Evolutionary conservation across 495 filamentous ascomycete genomes (phyloP), one percentile per base, ranked within the genome.

Genomic region (Penicillium tannophilum): DNA sequence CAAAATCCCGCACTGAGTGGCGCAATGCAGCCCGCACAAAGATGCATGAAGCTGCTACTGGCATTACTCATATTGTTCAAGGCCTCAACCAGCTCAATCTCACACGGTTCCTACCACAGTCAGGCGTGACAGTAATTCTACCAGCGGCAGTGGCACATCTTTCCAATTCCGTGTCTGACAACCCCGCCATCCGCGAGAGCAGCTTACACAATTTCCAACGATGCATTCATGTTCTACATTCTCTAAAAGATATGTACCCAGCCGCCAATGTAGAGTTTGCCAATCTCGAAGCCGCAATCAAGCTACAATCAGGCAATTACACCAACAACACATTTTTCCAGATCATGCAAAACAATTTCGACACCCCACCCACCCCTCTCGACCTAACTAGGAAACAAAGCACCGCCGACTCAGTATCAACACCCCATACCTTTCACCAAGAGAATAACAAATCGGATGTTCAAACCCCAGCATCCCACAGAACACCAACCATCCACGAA

Each of bases 101-200:
- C 1, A 90, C 89, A 17, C 82, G 79, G 19, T 95, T 86, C 64
- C 81, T 96, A 1, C 90, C 91, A 11, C 92, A 92, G 23, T 89
- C 89, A 6, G 90, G 90, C 24, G 89, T 95, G 20, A 96, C 91
- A 0, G 90, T 93, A 14, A 85, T 95, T 17, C 80, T 93, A 14
- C 91, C 91, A 0, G 91, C 91, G 9, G 90, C 92, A 66, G 92
- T 95, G 46, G 90, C 92, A 46, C 91, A 96, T 66, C 77, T 96
- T 26, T 82, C 93, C 3, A 90, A 94, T 64, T 90, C 92, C 70
- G 92, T 89, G 71, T 88, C 86, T 11, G 84, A 83, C 26, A 83
- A 90, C 49, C 84, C 84, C 11, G 80, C 83, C 31, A 84, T 87
- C 8, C 81, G 89, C 16, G 79, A 86, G 26, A 70, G 81, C 45